Percentiles rank a stretch among this genome's conserved stretches.
Evolutionary conservation across 177 flowering plant species (phyloP).

Genomic region (Vitis hybrid): DNA sequence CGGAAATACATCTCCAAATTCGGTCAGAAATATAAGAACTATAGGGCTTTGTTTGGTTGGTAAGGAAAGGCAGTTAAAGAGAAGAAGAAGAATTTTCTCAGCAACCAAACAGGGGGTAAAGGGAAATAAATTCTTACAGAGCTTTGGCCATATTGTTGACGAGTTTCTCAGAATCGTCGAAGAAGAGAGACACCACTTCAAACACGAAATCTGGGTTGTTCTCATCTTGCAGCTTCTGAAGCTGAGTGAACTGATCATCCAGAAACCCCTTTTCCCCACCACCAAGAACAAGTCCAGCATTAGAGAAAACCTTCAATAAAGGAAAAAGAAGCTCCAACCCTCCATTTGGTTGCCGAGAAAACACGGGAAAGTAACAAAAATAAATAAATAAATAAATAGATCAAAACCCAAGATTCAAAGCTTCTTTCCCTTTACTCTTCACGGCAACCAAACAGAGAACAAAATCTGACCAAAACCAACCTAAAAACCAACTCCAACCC

Average conservation of each 20-base stretch:
- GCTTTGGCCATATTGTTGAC: slow-evolving; percentile 54
- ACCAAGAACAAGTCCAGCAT: slow-evolving; percentile 13
- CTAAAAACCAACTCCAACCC: too few relatives aligned
- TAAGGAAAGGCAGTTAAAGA: background rate
- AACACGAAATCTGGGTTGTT: slow-evolving; percentile 75
- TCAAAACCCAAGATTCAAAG: background rate
- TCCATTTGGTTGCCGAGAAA: background rate
- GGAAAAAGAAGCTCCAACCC: background rate
- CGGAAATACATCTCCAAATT: background rate
- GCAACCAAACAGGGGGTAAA: background rate
- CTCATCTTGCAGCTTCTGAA: slow-evolving; percentile 81
- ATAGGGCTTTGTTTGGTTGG: background rate
- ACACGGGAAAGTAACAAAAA: slow-evolving; percentile 2
- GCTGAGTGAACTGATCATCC: slow-evolving; percentile 73
- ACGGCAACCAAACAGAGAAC: too few relatives aligned
- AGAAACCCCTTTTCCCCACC: slow-evolving; percentile 42
- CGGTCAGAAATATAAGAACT: background rate
- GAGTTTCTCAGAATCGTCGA: slow-evolving; percentile 79
- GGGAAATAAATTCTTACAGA: slow-evolving; percentile 45
- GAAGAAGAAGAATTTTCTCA: background rate
- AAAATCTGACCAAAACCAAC: too few relatives aligned
- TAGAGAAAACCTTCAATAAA: background rate
- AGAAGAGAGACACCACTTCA: slow-evolving; percentile 78
- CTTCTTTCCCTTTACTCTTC: background rate
- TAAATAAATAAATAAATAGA: background rate